A percentile compares a stretch with the other conserved stretches of the same genome.
Conservation (phyloP, 1,139 yeast species). For the Pichia sp. region DNA sequence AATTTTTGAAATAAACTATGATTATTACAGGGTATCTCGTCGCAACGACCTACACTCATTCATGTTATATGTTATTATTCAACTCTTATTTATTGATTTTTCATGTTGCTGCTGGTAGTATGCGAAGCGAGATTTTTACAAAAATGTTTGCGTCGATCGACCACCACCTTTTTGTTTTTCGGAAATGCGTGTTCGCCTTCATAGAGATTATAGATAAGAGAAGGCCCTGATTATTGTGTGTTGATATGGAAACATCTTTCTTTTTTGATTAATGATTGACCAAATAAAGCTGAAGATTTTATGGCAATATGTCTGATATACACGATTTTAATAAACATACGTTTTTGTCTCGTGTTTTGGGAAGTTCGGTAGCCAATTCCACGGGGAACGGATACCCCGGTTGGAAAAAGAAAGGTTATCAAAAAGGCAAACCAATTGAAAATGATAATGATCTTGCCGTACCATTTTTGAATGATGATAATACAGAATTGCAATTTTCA, state of each 20-base stretch:
- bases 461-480: conserved; percentile 30
- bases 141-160: not conserved
- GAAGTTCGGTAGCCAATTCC: conserved; percentile 38
- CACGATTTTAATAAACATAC: conserved; percentile 37
- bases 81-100: no score
- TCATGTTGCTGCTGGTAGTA: no score
- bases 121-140: no score
- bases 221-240: no score
- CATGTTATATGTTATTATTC: no score
- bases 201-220: no score
- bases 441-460: conserved; percentile 23
- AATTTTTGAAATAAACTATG: no score
- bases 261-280: no score
- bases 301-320: conserved; percentile 17
- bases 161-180: not conserved
- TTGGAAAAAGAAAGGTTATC: not conserved
- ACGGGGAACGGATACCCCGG: not conserved
- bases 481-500: conserved; percentile 23
- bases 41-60: no score
- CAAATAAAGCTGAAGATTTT: not conserved
- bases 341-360: conserved; percentile 51
- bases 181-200: no score
- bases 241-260: no score
- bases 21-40: no score
- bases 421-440: conserved; percentile 23